Evolutionary conservation across 139 green algal genomes (phyloP).

Genomic region (Chlamydomonas sp.): DNA sequence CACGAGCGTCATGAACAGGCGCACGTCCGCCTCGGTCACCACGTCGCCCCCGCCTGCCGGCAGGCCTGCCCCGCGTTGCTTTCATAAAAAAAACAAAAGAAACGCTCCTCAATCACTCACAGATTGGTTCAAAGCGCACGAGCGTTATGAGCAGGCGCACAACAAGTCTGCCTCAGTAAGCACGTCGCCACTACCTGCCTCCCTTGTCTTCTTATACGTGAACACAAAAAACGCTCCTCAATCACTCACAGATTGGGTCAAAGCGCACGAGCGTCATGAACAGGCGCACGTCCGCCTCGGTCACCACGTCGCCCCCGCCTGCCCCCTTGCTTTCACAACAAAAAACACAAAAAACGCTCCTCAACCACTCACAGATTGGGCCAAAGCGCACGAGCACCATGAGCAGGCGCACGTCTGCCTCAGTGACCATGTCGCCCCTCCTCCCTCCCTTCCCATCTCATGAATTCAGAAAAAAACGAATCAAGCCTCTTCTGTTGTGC

Average conservation of each 20-base stretch:
- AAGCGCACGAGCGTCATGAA: slow-evolving; percentile 78
- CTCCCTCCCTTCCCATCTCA: too few relatives aligned
- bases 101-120: too few relatives aligned
- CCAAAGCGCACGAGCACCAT: slow-evolving; percentile 67
- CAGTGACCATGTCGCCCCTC: too few relatives aligned
- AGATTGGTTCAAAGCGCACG: slow-evolving; percentile 64
- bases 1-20: slow-evolving; percentile 82
- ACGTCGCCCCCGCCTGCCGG: slow-evolving; percentile 52
- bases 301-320: slow-evolving; percentile 73
- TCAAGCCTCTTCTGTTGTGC: background rate
- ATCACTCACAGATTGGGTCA: slow-evolving; percentile 61
- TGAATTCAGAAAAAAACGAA: background rate
- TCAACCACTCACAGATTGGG: slow-evolving; percentile 55
- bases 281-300: slow-evolving; percentile 87
- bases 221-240: too few relatives aligned
- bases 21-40: slow-evolving; percentile 93
- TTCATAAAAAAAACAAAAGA: too few relatives aligned
- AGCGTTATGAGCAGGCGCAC: slow-evolving; percentile 85
- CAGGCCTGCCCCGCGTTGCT: too few relatives aligned
- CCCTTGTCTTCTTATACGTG: too few relatives aligned
- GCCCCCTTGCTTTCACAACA: too few relatives aligned
- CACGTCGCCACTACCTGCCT: slow-evolving; percentile 52
- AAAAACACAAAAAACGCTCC: too few relatives aligned
- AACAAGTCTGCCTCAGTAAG: slow-evolving; percentile 93
- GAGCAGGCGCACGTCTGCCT: slow-evolving; percentile 92